phyloP scores from a whole-genome alignment of 805 yeast genomes.

The Tetrapisispora fleetii region DNA sequence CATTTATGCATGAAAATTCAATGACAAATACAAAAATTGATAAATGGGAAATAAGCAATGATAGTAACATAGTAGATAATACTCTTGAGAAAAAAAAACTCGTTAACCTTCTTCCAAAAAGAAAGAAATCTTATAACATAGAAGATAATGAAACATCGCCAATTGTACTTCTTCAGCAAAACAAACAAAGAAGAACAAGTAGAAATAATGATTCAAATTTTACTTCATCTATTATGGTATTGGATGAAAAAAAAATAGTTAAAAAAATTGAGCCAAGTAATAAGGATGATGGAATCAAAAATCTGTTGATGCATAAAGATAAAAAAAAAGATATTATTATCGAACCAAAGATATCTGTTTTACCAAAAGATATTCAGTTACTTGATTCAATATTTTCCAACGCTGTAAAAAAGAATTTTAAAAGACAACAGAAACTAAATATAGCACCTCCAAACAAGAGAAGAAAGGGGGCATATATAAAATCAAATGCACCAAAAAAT shows the following conservation, averaged over 20 bases:
- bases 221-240: not conserved
- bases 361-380: conserved; percentile 14
- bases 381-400: conserved; percentile 20
- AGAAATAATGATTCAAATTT: not conserved
- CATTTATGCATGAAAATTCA: conserved; percentile 14
- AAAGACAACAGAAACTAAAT: conserved; percentile 12
- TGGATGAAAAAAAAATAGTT: not conserved
- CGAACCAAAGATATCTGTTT: conserved; percentile 1
- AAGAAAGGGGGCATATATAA: not conserved
- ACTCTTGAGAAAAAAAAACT: conserved; percentile 1
- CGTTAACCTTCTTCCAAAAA: not conserved
- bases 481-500: not conserved
- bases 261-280: not conserved
- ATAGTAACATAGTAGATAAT: not conserved
- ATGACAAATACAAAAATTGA: conserved; percentile 6
- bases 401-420: not conserved
- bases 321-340: not conserved
- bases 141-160: conserved; percentile 6
- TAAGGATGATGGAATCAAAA: not conserved
- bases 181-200: not conserved
- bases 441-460: conserved; percentile 9
- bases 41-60: conserved; percentile 12
- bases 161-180: not conserved
- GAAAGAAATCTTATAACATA: conserved; percentile 19
- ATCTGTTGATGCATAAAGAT: not conserved